Base-by-base conservation (phyloP, 2,329 filamentous ascomycete species). In the Botrytis cinerea region DNA sequence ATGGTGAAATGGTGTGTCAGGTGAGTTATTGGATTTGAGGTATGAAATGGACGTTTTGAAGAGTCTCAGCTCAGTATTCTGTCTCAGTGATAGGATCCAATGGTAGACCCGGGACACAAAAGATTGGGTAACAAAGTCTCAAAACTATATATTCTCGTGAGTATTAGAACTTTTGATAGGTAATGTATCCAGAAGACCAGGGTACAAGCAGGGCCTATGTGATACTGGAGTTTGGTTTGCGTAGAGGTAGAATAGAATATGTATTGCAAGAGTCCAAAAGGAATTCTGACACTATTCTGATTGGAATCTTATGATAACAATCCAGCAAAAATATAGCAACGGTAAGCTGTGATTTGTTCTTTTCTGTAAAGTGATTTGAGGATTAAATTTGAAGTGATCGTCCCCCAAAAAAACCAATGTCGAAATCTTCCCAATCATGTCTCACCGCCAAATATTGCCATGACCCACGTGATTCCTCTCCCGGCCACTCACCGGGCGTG, bases 371-470 rank as follows among this genome's bases (percentile, higher is more conserved):
- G 35, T 70, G 45, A 70, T 61, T 61, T 38, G 67, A n/a, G 10
- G n/a, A 70, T 61, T 61, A 61, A 16, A 45, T 60, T 45, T 18
- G n/a, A 25, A 59, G 22, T 45, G 51, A 54, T 57, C 40, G 38
- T 69, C 38, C 32, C 35, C 25, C 25, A 57, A 35, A 60, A 59
- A 70, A 70, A 32, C 51, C 16, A 35, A 32, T n/a, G 61, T 70
- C 8, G 38, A 70, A 70, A 61, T 18, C 54, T 70, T 70, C 22
- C 28, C 68, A n/a, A 14, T 61, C 14, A 32, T 22, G 0, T 16
- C 46, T 38, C 64, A 68, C 64, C 64, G 64, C 64, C 32, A 28
- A 40, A 67, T 67, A 51, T 28, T 67, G 64, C 64, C 64, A 14
- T 14, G 5, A 12, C 1, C 10, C 66, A 70, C 68, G 68, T 70